Evolutionary conservation across 768 basidiomycete species (phyloP), one percentile per base, ranked within the genome.

Genomic region (Psilocybe cubensis): DNA sequence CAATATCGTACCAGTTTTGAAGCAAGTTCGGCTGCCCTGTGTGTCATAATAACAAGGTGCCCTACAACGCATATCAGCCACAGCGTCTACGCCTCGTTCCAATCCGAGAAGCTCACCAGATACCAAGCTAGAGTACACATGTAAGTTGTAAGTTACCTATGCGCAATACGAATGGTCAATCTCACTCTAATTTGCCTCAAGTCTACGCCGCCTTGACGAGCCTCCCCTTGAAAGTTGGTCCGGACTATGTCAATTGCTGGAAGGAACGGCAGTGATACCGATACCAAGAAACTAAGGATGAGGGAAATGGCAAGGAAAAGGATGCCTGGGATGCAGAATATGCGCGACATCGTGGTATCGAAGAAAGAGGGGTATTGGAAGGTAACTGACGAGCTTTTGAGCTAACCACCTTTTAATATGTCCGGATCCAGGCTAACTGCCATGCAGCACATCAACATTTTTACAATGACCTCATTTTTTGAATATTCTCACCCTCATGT

Each of bases 201-300:
- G 3, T 66, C 70, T 57, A 20, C 63, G 47, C 28, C 49, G n/a
- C 46, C 46, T 60, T 31, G 21, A 50, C 72, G 55, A 50, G 62
- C 57, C 38, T 57, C 73, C 41, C 64, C 61, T 21, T 65, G 73
- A 53, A 86, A 83, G 52, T 82, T 79, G 10, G 82, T 77, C 25
- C 89, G 85, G 12, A 80, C 78, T 65, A 92, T 76, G 70, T 91
- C 90, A 62, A 91, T 74, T 0, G 80, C 83, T 18, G 85, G 76
- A 20, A 92, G 76, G 72, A 74, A 85, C 1, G 91, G 91, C 3
- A 91, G 74, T 14, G 90, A 92, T 47, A 92, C 78, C 11, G 89
- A 85, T 28, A 85, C 82, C 60, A 92, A 73, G 67, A 91, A 75
- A 62, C 81, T 82, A 59, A 92, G 80, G 1, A 87, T 79, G 56